Base-by-base conservation (phyloP, 495 filamentous ascomycete species). In the Daldinia vernicosa region DNA sequence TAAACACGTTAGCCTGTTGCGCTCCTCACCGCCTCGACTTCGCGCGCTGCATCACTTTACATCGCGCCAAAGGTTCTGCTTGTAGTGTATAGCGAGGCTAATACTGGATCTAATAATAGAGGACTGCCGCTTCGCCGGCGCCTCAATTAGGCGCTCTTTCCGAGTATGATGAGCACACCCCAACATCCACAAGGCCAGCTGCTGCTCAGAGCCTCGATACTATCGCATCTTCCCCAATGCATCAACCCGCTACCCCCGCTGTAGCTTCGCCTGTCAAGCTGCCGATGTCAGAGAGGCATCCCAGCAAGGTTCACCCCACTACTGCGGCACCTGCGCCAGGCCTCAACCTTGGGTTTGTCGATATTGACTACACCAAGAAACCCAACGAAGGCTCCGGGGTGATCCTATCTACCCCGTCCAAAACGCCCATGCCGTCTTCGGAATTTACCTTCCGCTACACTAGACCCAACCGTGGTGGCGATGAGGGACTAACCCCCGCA, bases 361-460 rank as follows among this genome's bases (percentile, higher is more conserved):
- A 91, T 62, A 84, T 92, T 69, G 82, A 74, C 75, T 76, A 61
- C 75, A 82, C 28, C 53, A 75, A 74, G 47, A 80, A 77, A 54
- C 77, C 78, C 32, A 60, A 70, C 53, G 6, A 74, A 61, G 52
- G 50, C 69, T 69, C 74, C 19, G 77, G 70, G 30, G 22, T 70
- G 7, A 63, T 64, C 24, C 82, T 85, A 33, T 75, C 77, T 9
- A 87, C 86, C 3, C 86, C 86, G 4, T 82, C 85, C 26, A 87
- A 86, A 68, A 76, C 81, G 4, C 74, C 68, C 3, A 53, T 73
- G 15, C 80, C 84, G 0, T 89, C 89, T 0, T 87, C 92, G 0
- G 84, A 82, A 0, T 96, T 94, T 76, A 90, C 92, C 40, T 96
- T 96, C 81, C 89, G 85, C 65, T 90, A 91, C 66, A 78, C 83